Evolutionary conservation across 805 yeast species (phyloP).

Genomic region (Cyberlindnera maclurae): DNA sequence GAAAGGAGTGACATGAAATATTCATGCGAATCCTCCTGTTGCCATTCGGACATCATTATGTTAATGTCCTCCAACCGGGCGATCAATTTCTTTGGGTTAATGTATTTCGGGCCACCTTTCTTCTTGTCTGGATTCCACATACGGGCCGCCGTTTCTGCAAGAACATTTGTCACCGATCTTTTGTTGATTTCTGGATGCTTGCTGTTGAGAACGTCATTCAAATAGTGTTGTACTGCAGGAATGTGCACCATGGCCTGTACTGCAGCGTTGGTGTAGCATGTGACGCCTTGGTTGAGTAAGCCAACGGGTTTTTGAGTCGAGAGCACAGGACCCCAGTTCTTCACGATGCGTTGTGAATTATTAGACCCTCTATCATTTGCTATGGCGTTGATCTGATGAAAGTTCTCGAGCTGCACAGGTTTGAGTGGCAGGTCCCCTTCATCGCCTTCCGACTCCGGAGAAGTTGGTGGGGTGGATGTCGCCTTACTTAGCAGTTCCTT

Average conservation of each 20-base stretch:
- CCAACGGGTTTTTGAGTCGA: conserved; percentile 52
- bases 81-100: conserved; percentile 73
- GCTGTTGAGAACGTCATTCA: conserved; percentile 55
- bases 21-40: conserved; percentile 97
- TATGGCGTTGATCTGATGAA: conserved; percentile 53
- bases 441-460: conserved; percentile 28
- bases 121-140: conserved; percentile 57
- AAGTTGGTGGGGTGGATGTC: conserved; percentile 25
- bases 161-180: conserved; percentile 54
- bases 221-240: conserved; percentile 84
- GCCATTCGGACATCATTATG: conserved; percentile 96
- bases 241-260: conserved; percentile 85
- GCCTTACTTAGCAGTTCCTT: conserved; percentile 22
- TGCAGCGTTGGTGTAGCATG: conserved; percentile 95
- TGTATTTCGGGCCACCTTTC: conserved; percentile 32
- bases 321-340: conserved; percentile 61
- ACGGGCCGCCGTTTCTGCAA: conserved; percentile 61
- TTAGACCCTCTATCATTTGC: conserved; percentile 59
- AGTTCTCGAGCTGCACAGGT: conserved; percentile 45
- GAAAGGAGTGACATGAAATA: conserved; percentile 89
- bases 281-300: conserved; percentile 83
- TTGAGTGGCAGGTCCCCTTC: conserved; percentile 25
- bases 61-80: conserved; percentile 73
- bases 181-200: conserved; percentile 42
- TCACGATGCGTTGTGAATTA: conserved; percentile 48